Conservation (phyloP, 495 filamentous ascomycete genomes). For the Talaromyces adpressus region DNA sequence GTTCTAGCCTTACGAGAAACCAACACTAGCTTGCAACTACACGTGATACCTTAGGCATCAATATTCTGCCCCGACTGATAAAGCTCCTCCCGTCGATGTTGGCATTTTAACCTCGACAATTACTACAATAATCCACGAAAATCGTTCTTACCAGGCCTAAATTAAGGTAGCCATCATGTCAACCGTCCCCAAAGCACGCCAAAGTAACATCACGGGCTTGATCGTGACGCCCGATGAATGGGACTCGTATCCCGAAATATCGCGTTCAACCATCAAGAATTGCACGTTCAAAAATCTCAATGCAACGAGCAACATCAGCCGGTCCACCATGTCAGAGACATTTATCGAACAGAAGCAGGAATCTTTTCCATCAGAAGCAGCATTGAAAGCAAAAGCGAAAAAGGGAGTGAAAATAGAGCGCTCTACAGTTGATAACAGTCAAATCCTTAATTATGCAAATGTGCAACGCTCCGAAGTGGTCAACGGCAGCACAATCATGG, state of each 20-base stretch:
- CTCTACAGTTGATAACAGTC: neutral
- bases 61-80: constrained; percentile 1
- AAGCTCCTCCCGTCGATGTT: neutral
- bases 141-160: neutral
- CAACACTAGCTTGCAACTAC: neutral
- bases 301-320: constrained; percentile 12
- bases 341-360: neutral
- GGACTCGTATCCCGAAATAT: constrained; percentile 14
- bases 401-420: neutral
- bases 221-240: constrained; percentile 10
- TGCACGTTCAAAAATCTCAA: constrained; percentile 15
- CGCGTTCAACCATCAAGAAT: constrained; percentile 14
- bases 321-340: constrained; percentile 1
- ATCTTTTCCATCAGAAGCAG: neutral
- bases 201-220: constrained; percentile 7
- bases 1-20: neutral
- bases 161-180: constrained; percentile 5
- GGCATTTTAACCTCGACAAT: neutral
- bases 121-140: too few relatives aligned
- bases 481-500: constrained; percentile 15
- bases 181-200: constrained; percentile 7
- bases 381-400: neutral
- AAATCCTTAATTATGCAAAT: constrained; percentile 1
- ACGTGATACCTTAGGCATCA: constrained; percentile 10
- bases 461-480: constrained; percentile 15